Percentiles rank a stretch among this genome's conserved stretches.
These are phyloP conservation scores for Hippophae tibetana DNA, from an alignment of 306 rosid species.

Conservation along the genomic window DNA sequence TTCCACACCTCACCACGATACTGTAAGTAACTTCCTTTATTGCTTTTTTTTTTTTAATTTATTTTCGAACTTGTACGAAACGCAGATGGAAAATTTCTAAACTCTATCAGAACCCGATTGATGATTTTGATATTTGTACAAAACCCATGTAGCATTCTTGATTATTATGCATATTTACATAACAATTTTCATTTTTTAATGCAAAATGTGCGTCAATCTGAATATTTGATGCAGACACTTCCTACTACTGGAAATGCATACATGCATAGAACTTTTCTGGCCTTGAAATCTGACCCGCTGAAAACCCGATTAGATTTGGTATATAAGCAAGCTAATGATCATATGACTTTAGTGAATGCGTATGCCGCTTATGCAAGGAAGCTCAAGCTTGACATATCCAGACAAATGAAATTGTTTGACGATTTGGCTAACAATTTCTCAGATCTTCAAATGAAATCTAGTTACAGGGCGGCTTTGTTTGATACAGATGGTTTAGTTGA, in stretches of 20 bases:
- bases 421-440: conserved; percentile 69
- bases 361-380: conserved; percentile 96
- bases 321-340: conserved; percentile 90
- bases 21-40: conserved; percentile 44
- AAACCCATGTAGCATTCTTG: conserved; percentile 14
- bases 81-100: conserved; percentile 3
- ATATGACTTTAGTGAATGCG: conserved; percentile 83
- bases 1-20: conserved; percentile 44
- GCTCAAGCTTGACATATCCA: conserved; percentile 94
- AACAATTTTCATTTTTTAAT: neutral
- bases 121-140: conserved; percentile 8
- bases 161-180: neutral
- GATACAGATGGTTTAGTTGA: conserved; percentile 71
- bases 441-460: conserved; percentile 52
- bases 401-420: conserved; percentile 82
- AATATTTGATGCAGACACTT: conserved; percentile 46
- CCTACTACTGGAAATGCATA: conserved; percentile 77
- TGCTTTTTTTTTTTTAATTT: neutral
- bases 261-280: conserved; percentile 74
- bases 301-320: conserved; percentile 85
- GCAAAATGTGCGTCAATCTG: no score
- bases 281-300: conserved; percentile 84
- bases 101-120: neutral
- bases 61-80: neutral
- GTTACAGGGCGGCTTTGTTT: conserved; percentile 47